A percentile compares a stretch with the other conserved stretches of the same genome.
Conservation (phyloP, 2,329 filamentous ascomycete species). For the Neonectria hederae region DNA sequence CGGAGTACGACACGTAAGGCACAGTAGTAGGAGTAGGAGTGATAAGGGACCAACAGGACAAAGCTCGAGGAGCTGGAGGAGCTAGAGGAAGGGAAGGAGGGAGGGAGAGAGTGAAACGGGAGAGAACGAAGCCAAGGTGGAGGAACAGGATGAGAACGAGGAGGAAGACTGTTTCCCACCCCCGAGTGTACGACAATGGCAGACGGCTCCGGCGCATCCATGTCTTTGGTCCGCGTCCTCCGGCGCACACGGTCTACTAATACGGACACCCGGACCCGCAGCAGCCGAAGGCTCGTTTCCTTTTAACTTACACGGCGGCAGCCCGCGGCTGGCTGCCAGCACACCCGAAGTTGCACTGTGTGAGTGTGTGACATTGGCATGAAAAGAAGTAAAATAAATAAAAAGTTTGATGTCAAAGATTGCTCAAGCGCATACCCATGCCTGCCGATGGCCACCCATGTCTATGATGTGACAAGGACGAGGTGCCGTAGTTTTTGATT, state of each 20-base stretch:
- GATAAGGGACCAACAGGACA: background rate
- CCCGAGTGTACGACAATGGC: constrained; percentile 17
- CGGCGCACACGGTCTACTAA: constrained; percentile 9
- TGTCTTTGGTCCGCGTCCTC: constrained; percentile 10
- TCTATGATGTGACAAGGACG: constrained; percentile 4
- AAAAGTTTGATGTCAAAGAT: constrained; percentile 1
- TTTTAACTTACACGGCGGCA: constrained; percentile 11
- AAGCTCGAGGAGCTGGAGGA: background rate
- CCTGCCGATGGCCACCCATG: background rate
- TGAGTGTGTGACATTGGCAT: constrained; percentile 1
- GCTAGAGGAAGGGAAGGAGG: background rate
- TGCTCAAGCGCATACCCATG: constrained; percentile 2
- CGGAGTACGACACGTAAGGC: constrained; percentile 5
- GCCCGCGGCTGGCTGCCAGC: constrained; percentile 11
- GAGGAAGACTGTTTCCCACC: constrained; percentile 4
- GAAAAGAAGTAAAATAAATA: constrained; percentile 22
- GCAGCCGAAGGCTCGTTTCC: constrained; percentile 14
- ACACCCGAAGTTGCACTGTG: constrained; percentile 9
- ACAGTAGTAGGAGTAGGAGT: background rate
- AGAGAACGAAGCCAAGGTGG: background rate
- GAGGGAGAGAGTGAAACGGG: background rate
- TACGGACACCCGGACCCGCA: constrained; percentile 20
- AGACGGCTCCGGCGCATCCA: constrained; percentile 15
- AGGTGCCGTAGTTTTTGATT: constrained; percentile 4
- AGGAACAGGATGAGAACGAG: background rate